Base-by-base conservation (phyloP, 2,329 filamentous ascomycete species). In the Botrytis elliptica region DNA sequence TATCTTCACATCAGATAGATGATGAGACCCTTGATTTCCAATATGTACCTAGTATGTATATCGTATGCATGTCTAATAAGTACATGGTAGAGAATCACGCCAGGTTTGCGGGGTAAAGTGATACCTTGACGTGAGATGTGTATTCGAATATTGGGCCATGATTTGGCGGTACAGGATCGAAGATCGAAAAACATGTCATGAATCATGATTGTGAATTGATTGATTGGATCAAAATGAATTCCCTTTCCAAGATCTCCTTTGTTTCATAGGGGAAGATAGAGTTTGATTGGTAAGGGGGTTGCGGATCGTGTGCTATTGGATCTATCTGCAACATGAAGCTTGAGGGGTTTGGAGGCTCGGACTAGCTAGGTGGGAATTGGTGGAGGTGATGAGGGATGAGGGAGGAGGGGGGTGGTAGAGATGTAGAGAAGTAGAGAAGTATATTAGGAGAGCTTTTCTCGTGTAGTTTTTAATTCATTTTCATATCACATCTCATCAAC, bases 381-480 rank as follows among this genome's bases (percentile, higher is more conserved):
- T 64, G 62, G 40, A 64, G 29, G 44, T 20, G 33, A 25, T 29
- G 29, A 29, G 29, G 29, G 29, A 29, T 3, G 59, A 25, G 59
- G 33, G 16, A 10, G 22, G 49, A n/a, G 49, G 49, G 22, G 12
- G 49, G 7, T n/a, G 12, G 49, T 1, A 14, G 49, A n/a, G 22
- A 52, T 25, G 49, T n/a, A 14, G 8, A 25, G n/a, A 42, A n/a
- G 49, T n/a, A 14, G 8, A 25, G n/a, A 42, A n/a, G 64, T 67
- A 67, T 67, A 67, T 67, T 46, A 67, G 33, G 44, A 67, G 64
- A 38, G 33, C 10, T 38, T 52, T 40, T n/a, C 64, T 67, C 64
- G 20, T 20, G 8, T 8, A 0, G 5, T 36, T 52, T 40, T 29
- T 0, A 1, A 20, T 20, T 20, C 0, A 0, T n/a, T 18, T 7